Conservation (phyloP, 1,139 yeast genomes). For the Scheffersomyces lignicola region DNA sequence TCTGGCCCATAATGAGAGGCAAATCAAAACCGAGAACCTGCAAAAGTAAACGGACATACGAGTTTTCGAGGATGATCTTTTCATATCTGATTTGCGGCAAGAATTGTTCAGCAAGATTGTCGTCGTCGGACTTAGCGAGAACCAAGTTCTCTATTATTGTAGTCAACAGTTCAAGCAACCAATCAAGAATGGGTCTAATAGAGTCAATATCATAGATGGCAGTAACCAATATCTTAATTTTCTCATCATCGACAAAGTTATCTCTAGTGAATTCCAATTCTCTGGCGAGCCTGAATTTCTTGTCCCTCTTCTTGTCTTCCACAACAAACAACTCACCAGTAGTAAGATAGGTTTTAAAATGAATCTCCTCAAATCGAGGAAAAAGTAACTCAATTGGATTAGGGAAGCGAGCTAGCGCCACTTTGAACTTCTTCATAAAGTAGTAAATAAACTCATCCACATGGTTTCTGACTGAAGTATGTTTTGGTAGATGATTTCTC, state of each 20-base stretch:
- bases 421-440: constrained; percentile 64
- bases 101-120: constrained; percentile 4
- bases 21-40: constrained; percentile 36
- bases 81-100: background rate
- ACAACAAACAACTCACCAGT: constrained; percentile 51
- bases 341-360: constrained; percentile 36
- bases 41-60: constrained; percentile 35
- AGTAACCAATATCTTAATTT: constrained; percentile 49
- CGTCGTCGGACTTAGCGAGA: constrained; percentile 13
- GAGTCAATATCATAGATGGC: constrained; percentile 16
- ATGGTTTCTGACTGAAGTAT: constrained; percentile 50
- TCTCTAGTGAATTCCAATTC: constrained; percentile 40
- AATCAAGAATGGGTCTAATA: constrained; percentile 29
- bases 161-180: constrained; percentile 43
- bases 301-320: constrained; percentile 17
- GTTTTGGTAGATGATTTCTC: constrained; percentile 30
- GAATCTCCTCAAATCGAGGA: constrained; percentile 54
- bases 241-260: constrained; percentile 31
- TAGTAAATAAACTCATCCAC: constrained; percentile 67
- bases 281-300: constrained; percentile 30
- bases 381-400: constrained; percentile 69
- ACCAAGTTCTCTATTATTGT: constrained; percentile 25
- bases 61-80: constrained; percentile 8
- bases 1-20: constrained; percentile 36
- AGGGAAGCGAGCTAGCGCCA: constrained; percentile 52